Percentiles rank a stretch among this genome's conserved stretches.
Evolutionary conservation across 495 filamentous ascomycete species (phyloP).

Genomic region (Hypoxylon subgilvum): DNA sequence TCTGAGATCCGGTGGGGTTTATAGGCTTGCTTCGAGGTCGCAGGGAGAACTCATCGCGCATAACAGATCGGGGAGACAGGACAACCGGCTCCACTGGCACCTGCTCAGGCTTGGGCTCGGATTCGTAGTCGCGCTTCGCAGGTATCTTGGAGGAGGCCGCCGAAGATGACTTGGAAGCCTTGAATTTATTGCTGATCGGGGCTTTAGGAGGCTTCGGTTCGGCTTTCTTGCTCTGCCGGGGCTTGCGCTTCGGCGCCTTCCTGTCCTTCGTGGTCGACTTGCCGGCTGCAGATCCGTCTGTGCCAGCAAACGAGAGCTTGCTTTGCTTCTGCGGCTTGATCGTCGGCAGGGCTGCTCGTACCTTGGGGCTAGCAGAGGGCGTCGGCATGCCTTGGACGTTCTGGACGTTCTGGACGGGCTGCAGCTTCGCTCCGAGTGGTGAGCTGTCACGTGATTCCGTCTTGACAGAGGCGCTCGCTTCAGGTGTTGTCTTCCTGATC

Average conservation of each 20-base stretch:
- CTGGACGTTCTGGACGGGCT: constrained; percentile 39
- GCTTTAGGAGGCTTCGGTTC: constrained; percentile 43
- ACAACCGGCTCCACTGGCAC: constrained; percentile 3
- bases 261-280: constrained; percentile 19
- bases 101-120: neutral
- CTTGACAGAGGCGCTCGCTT: constrained; percentile 33
- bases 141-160: constrained; percentile 28
- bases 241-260: constrained; percentile 45
- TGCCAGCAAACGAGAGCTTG: constrained; percentile 43
- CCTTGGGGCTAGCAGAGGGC: constrained; percentile 64
- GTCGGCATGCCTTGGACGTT: constrained; percentile 64
- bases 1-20: constrained; percentile 3
- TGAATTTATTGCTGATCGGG: constrained; percentile 50
- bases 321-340: constrained; percentile 48
- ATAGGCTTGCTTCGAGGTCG: constrained; percentile 33
- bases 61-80: constrained; percentile 24
- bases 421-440: constrained; percentile 44
- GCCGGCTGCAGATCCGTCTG: constrained; percentile 4
- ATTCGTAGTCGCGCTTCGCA: constrained; percentile 24
- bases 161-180: constrained; percentile 46
- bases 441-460: constrained; percentile 27
- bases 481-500: constrained; percentile 26
- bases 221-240: constrained; percentile 49
- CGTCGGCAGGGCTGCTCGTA: constrained; percentile 53
- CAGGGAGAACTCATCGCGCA: constrained; percentile 40